Evolutionary conservation across 129 eudicot genomes (phyloP), one percentile per base, ranked within the genome.

Genomic region (Artemisia annua): DNA sequence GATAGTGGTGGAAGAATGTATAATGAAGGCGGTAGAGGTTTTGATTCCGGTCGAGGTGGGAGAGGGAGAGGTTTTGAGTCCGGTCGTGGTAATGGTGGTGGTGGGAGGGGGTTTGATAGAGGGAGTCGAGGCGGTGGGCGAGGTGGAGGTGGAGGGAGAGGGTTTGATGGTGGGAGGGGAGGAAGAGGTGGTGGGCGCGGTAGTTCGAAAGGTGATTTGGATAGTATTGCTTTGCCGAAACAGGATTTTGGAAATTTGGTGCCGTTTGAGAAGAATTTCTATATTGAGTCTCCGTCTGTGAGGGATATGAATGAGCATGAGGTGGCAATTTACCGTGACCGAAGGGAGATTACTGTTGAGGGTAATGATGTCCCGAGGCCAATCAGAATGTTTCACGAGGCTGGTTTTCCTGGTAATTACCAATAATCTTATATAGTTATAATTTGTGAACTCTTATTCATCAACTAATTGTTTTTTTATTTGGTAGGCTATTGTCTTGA

Each of bases 341-440:
- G 80, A 20, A 84, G 97, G 24, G 97, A 94, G 46, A 94, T 94
- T 49, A 90, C 99, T 0, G 87, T 94, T 74, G 93, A 94, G 70
- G 99, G 99, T 12, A 78, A 63, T 35, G 97, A 94, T 68, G 87
- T 90, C 20, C 99, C 99, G 6, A 91, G 76, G 77, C 99, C 99
- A 19, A 70, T 94, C 72, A 80, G 90, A 67, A 72, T 80, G 80
- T 94, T 94, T 83, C 83, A 83, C 3, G 99, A 94, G 70, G 97
- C 97, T 11, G 91, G 86, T 64, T 90, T 94, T 75, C 97, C 99
- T 32, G 99, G 97, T 90, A 88, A 70, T 18, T 3, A 18, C 43
- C 43, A 5, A 32, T 32, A 5, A 32, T 32, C 1, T 32, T 28
- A 3, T 28, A 28, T 28, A 28, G 5, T 16, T 75, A 14, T 51